Percentiles rank a stretch among this genome's conserved stretches.
phyloP scores from a whole-genome alignment of 1,284 basidiomycete species.

The Naganishia sp. region DNA sequence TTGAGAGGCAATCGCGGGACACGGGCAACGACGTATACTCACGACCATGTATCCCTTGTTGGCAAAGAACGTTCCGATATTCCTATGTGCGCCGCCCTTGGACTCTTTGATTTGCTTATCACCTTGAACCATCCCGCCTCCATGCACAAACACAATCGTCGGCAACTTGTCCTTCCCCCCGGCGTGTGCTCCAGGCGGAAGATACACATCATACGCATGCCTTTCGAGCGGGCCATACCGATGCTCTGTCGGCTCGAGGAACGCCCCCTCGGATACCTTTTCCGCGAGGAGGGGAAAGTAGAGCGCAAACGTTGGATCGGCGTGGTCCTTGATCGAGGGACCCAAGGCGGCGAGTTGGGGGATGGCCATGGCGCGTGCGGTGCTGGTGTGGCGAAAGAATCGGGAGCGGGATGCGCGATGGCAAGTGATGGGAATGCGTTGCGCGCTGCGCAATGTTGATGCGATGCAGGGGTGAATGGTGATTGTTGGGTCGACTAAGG shows the following conservation, averaged over 20 bases:
- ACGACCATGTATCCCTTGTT: constrained; percentile 22
- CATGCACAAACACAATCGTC: constrained; percentile 29
- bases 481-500: no score
- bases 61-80: constrained; percentile 29
- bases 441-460: no score
- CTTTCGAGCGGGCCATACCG: constrained; percentile 13
- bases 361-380: background rate
- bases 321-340: constrained; percentile 11
- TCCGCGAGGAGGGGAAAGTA: constrained; percentile 27
- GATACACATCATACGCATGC: constrained; percentile 30
- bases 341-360: constrained; percentile 11
- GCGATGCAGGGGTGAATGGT: no score
- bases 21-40: constrained; percentile 7
- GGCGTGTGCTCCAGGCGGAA: constrained; percentile 5
- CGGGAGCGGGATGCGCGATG: no score
- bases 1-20: background rate
- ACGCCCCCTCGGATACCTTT: background rate
- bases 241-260: constrained; percentile 21
- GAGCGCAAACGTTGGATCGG: constrained; percentile 13
- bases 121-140: constrained; percentile 28
- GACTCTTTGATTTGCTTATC: constrained; percentile 20
- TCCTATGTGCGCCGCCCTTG: constrained; percentile 24
- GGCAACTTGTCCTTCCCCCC: background rate
- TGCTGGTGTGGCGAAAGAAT: background rate
- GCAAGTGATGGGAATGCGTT: no score